phyloP scores from a whole-genome alignment of 2,329 filamentous ascomycete genomes.

The Fusarium udum region DNA sequence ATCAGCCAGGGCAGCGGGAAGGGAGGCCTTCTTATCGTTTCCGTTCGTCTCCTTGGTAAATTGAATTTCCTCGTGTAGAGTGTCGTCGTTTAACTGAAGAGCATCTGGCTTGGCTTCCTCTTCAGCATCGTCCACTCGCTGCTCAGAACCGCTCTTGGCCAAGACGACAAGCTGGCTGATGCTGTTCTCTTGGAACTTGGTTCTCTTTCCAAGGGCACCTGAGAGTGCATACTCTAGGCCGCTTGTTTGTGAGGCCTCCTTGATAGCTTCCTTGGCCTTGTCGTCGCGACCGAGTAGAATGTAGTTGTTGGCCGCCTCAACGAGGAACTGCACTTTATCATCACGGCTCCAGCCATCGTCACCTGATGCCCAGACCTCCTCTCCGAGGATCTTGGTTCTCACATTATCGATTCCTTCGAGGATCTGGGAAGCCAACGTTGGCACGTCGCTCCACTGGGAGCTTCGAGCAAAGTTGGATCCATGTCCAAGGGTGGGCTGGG shows the following conservation, averaged over 20 bases:
- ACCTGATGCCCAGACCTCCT: conserved; percentile 51
- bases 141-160: conserved; percentile 72
- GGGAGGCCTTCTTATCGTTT: conserved; percentile 47
- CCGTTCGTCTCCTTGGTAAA: conserved; percentile 69
- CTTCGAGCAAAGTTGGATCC: conserved; percentile 65
- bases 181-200: conserved; percentile 80
- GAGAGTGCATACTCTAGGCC: conserved; percentile 84
- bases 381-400: conserved; percentile 49
- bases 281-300: conserved; percentile 85
- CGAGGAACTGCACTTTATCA: conserved; percentile 73
- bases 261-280: conserved; percentile 76
- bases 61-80: conserved; percentile 84
- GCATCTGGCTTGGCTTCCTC: conserved; percentile 66
- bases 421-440: conserved; percentile 63
- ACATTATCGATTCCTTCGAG: conserved; percentile 55
- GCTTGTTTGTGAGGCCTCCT: conserved; percentile 71
- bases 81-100: conserved; percentile 89
- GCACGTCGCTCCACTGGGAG: conserved; percentile 68
- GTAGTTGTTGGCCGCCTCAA: conserved; percentile 85
- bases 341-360: conserved; percentile 54
- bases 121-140: conserved; percentile 36
- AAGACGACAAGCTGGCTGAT: conserved; percentile 91
- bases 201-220: conserved; percentile 86
- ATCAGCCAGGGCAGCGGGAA: conserved; percentile 70
- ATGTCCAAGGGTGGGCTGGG: conserved; percentile 63